Percentiles rank a stretch among this genome's conserved stretches.
phyloP scores from a whole-genome alignment of 2,329 filamentous ascomycete genomes.

The Tolypocladium album region DNA sequence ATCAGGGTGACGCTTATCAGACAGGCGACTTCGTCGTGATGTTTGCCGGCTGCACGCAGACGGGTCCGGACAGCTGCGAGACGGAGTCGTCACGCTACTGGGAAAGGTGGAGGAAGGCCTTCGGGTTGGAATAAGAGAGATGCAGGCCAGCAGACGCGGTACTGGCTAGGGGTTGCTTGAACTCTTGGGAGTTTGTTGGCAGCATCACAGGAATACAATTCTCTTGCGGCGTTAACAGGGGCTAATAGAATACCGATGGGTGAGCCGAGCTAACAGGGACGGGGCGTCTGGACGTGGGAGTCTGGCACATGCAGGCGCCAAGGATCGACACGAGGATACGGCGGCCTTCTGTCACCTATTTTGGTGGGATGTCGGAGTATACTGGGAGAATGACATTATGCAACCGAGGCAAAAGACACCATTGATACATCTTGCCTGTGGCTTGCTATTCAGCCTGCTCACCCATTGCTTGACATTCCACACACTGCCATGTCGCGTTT shows the following conservation, averaged over 20 bases:
- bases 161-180: neutral
- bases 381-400: neutral
- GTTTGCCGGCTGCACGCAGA: slow-evolving; percentile 61
- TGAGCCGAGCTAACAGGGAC: neutral
- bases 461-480: neutral
- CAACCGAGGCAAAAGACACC: neutral
- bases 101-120: slow-evolving; percentile 34
- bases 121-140: slow-evolving; percentile 11
- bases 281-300: neutral
- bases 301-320: neutral
- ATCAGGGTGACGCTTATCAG: slow-evolving; percentile 55
- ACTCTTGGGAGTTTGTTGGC: neutral
- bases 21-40: slow-evolving; percentile 78
- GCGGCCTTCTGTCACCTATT: neutral
- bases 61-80: slow-evolving; percentile 52
- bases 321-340: neutral
- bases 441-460: too few relatives aligned
- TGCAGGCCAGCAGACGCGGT: neutral
- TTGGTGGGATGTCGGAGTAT: neutral
- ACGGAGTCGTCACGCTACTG: slow-evolving; percentile 51
- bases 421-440: neutral
- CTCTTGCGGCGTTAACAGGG: neutral
- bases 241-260: neutral
- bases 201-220: neutral
- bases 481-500: neutral